Percentiles rank a stretch among this genome's conserved stretches.
phyloP scores from a whole-genome alignment of 495 filamentous ascomycete species.

The Hypoxylon fragiforme region DNA sequence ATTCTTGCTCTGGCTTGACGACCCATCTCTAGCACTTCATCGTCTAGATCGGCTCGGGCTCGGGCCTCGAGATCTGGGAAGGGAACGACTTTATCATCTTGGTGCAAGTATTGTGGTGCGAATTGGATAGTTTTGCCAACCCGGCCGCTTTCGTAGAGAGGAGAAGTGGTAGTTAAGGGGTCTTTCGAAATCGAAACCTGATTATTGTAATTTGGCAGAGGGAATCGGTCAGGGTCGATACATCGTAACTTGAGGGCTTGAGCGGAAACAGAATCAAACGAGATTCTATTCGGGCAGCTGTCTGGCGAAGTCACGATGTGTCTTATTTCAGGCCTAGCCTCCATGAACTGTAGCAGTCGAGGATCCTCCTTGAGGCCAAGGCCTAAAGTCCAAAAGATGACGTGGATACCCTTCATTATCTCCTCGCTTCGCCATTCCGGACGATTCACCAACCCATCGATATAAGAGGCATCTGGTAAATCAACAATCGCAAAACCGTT shows the following conservation, averaged over 20 bases:
- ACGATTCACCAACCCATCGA: slow-evolving; percentile 66
- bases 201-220: slow-evolving; percentile 63
- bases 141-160: slow-evolving; percentile 31
- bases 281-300: slow-evolving; percentile 70
- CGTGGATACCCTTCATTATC: slow-evolving; percentile 67
- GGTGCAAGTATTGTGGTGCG: slow-evolving; percentile 62
- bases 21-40: slow-evolving; percentile 57
- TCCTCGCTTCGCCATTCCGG: slow-evolving; percentile 71
- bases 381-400: slow-evolving; percentile 81
- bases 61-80: slow-evolving; percentile 57
- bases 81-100: slow-evolving; percentile 51
- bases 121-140: slow-evolving; percentile 59
- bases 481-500: slow-evolving; percentile 78
- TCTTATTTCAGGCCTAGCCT: slow-evolving; percentile 57
- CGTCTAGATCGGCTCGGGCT: slow-evolving; percentile 18
- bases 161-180: slow-evolving; percentile 5
- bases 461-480: slow-evolving; percentile 66
- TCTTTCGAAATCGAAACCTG: slow-evolving; percentile 26
- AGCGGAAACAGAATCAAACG: slow-evolving; percentile 63
- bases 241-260: slow-evolving; percentile 67
- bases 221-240: slow-evolving; percentile 70
- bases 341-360: slow-evolving; percentile 68
- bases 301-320: slow-evolving; percentile 78
- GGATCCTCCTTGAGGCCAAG: slow-evolving; percentile 63
- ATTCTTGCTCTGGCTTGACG: slow-evolving; percentile 49